phyloP scores from a whole-genome alignment of 768 basidiomycete genomes.

The Cystofilobasidium bisporidii region DNA sequence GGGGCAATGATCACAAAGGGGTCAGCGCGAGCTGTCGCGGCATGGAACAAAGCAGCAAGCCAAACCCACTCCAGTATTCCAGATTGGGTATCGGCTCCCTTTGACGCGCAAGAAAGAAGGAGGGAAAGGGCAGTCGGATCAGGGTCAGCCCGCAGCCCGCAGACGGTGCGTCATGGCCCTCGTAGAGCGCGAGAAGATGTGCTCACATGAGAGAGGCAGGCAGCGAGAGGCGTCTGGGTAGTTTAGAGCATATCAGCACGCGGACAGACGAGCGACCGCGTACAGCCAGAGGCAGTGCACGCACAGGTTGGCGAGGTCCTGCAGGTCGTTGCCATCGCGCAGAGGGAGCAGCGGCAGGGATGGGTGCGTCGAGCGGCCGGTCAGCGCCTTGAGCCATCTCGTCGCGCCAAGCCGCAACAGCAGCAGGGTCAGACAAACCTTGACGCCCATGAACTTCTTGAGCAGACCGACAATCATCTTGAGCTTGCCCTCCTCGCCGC shows the following conservation, averaged over 20 bases:
- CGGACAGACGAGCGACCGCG: too few relatives aligned
- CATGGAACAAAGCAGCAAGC: slow-evolving; percentile 45
- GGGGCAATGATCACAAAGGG: neutral
- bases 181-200: too few relatives aligned
- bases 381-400: too few relatives aligned
- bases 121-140: neutral
- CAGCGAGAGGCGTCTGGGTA: slow-evolving; percentile 75
- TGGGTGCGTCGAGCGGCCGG: too few relatives aligned
- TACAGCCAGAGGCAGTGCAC: slow-evolving; percentile 37
- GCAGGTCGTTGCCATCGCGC: slow-evolving; percentile 57
- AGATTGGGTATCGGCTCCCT: slow-evolving; percentile 83
- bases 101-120: neutral
- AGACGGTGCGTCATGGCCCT: neutral
- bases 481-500: slow-evolving; percentile 70
- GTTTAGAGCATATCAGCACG: too few relatives aligned
- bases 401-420: too few relatives aligned
- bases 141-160: neutral
- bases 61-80: slow-evolving; percentile 61
- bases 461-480: slow-evolving; percentile 88
- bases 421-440: neutral
- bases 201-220: slow-evolving; percentile 68
- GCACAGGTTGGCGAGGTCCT: slow-evolving; percentile 88
- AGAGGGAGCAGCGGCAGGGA: slow-evolving; percentile 1
- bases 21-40: slow-evolving; percentile 83
- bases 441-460: slow-evolving; percentile 54